Base-by-base conservation (phyloP, 352 stramenopile species). In the Globisporangium cystogenes region DNA sequence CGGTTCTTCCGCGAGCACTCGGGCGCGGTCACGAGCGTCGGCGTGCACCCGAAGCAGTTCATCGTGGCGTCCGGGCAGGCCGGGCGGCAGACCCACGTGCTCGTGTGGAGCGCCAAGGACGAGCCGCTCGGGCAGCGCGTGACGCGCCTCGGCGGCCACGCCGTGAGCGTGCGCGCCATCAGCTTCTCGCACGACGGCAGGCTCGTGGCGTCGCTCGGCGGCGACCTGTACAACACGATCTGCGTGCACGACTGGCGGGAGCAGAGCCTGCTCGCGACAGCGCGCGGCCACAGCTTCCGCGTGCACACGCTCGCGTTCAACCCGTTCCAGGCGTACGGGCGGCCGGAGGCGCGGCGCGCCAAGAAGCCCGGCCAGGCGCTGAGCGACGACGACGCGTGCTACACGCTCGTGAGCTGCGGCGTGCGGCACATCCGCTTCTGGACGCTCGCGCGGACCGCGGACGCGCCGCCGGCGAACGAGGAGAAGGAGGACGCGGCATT, bases 181-280 rank as follows among this genome's bases (percentile, higher is more conserved):
- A 87, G 70, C 49, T 87, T 87, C 51, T 87, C 74, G 7, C 74
- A 90, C 48, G 76, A 90, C 47, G 79, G 79, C 10, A 86, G 86
- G 49, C 46, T 90, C 2, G 52, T 87, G 24, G 76, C 72, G 45
- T 90, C 79, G 11, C 57, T 90, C 18, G 76, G 79, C 21, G 72
- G 72, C 8, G 79, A 90, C 42, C 75, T 90, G 64, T 90, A 82
- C 71, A 90, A 90, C 27, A 86, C 79, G 16, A 86, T 90, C 46
- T 90, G 74, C 26, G 58, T 90, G 37, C 76, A 90, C 62, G 74
- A 87, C 57, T 90, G 79, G 79, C 72, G 76, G 35, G 67, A 82
- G 2, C 68, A 86, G 39, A 79, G 60, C 18, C 48, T 86, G 16
- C 57, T 90, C 5, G 61, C 72, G 14, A 87, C 68, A 7, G 72